Evolutionary conservation across 805 yeast species (phyloP).

Genomic region (Spathaspora passalidarum): DNA sequence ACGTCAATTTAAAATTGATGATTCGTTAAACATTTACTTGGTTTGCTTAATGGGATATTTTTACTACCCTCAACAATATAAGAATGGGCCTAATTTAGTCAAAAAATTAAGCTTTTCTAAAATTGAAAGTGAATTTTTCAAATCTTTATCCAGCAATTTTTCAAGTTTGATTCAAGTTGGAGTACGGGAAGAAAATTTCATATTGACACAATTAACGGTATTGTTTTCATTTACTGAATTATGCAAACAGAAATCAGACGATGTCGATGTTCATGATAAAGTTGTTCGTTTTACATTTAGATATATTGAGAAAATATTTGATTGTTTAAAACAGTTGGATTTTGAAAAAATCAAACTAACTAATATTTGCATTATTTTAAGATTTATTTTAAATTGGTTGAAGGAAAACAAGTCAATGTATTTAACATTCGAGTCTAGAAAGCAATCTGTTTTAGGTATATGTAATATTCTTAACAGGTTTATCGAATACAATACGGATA

Average conservation of each 20-base stretch:
- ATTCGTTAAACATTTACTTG: constrained; percentile 21
- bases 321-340: constrained; percentile 4
- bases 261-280: constrained; percentile 3
- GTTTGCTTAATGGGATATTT: constrained; percentile 41
- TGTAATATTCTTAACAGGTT: neutral
- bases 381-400: constrained; percentile 59
- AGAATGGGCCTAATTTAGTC: constrained; percentile 16
- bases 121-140: constrained; percentile 22
- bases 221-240: constrained; percentile 21
- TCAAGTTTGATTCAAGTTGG: constrained; percentile 9
- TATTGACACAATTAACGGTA: constrained; percentile 22
- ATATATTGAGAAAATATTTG: constrained; percentile 19
- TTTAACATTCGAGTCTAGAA: neutral
- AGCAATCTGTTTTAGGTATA: neutral
- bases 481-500: neutral
- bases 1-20: constrained; percentile 13
- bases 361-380: constrained; percentile 21
- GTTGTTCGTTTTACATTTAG: constrained; percentile 15
- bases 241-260: neutral
- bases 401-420: constrained; percentile 37
- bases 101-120: constrained; percentile 20
- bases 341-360: neutral
- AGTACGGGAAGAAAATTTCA: constrained; percentile 12
- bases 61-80: constrained; percentile 35
- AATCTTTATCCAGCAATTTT: constrained; percentile 12